Base-by-base conservation (phyloP, 805 yeast species). In the Kuraishia cidri region DNA sequence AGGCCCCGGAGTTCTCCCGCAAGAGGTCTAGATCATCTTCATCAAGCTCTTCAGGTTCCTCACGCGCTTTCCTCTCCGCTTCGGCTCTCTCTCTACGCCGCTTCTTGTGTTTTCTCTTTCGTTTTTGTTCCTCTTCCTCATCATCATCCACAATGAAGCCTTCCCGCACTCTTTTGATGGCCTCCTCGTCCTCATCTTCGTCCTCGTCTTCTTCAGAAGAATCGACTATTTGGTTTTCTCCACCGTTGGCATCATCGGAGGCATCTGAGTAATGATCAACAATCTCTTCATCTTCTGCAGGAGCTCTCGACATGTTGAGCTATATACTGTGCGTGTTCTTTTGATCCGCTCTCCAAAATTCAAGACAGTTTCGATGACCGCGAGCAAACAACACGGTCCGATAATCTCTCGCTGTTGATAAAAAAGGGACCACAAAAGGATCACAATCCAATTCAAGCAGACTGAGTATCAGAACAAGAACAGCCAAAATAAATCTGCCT, bases 81-180 rank as follows among this genome's bases (percentile, higher is more conserved):
- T 43, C 57, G 15, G 43, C 35, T 14, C 32, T 42, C 54, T 66
- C 53, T 50, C 62, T 52, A 50, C 65, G 53, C 56, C 62, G 59
- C 35, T 62, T 57, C 37, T 62, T 58, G 44, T 62, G 64, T 21
- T 41, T 26, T 43, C 45, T 14, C 41, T 35, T 20, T 39, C 54
- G 44, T 3, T 52, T 61, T 4, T 50, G 61, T n/a, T 61, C 77
- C 16, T 67, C 78, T n/a, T 72, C 83, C 14, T 78, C 94, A 37
- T 82, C 95, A 45, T 85, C 95, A 46, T 87, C 96, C 7, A 85
- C 97, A 47, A 90, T 88, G 56, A 90, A 87, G 0, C 96, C 97
- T 40, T 87, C 95, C 30, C 90, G 74, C 26, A 88, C 80, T 45
- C 72, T 73, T 42, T 79, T 71, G 30, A 82, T 75, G 48, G 88